Base-by-base conservation (phyloP, 768 basidiomycete genomes). In the Plicaturopsis crispa region DNA sequence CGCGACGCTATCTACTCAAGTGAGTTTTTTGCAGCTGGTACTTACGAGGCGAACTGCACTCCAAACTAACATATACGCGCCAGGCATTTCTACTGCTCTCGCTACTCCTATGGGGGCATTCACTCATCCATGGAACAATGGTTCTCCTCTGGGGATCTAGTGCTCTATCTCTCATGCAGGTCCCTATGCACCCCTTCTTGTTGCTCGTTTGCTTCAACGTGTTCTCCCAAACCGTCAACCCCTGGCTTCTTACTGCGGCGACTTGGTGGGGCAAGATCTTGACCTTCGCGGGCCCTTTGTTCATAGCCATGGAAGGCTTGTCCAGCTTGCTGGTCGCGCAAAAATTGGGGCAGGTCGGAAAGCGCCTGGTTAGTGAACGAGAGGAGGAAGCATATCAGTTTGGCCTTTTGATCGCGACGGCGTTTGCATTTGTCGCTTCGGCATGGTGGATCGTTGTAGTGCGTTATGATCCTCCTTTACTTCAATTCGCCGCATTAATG, bases 361-460 rank as follows among this genome's bases (percentile, higher is more conserved):
- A 79, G 58, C 73, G 72, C 36, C 62, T 89, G 11, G 82, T 82
- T 8, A 73, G 61, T n/a, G 73, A 76, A 46, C n/a, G n/a, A n/a
- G n/a, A n/a, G n/a, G 80, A 79, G 38, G 88, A 91, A 55, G 62
- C 65, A 6, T 83, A 81, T 53, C 87, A 91, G 53, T 82, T 91
- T 51, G 76, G 66, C 4, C 63, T 88, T 33, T 70, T 91, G 23
- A 78, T 91, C 47, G 75, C 72, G 22, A 75, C 86, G 2, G 86
- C 89, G 6, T 75, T 74, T 31, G 77, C 84, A 7, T 90, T 89
- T 59, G 88, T 91, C 16, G 66, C 67, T 24, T 82, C 87, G 6
- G 84, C 84, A 1, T 88, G 83, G 78, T 89, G 85, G 85, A 86
- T 91, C 49, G 83, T 86, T 30, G 64, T 70, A 43, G 86, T 87